Conservation (phyloP, 805 yeast genomes). For the Tetrapisispora arboricola region DNA sequence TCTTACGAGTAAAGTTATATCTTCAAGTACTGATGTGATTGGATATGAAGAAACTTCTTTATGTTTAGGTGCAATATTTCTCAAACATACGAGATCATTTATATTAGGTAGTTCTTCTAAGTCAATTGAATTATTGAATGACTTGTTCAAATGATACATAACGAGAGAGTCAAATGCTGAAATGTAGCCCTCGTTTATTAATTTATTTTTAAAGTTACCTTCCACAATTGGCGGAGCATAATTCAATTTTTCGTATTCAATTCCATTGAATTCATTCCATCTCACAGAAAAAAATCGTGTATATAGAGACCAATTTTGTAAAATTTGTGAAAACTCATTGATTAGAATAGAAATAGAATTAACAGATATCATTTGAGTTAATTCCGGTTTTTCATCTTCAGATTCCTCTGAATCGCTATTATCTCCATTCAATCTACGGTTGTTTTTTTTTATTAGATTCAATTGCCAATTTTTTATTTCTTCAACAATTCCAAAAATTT, state of each 20-base stretch:
- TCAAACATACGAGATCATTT: conserved; percentile 23
- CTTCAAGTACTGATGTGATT: conserved; percentile 79
- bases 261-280: conserved; percentile 41
- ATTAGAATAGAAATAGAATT: conserved; percentile 29
- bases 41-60: conserved; percentile 35
- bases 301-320: conserved; percentile 81
- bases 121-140: conserved; percentile 71
- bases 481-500: conserved; percentile 43
- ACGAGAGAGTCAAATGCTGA: conserved; percentile 54
- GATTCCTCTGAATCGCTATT: conserved; percentile 17
- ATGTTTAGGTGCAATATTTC: conserved; percentile 12
- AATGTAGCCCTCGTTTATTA: conserved; percentile 35
- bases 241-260: conserved; percentile 4
- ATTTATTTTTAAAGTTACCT: conserved; percentile 21
- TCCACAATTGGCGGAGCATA: conserved; percentile 20
- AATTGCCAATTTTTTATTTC: conserved; percentile 28
- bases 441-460: conserved; percentile 2
- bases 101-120: conserved; percentile 69
- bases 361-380: conserved; percentile 12
- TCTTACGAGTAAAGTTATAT: conserved; percentile 63
- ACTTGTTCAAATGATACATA: conserved; percentile 59
- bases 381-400: conserved; percentile 25
- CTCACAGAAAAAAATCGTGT: conserved; percentile 59
- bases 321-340: conserved; percentile 61
- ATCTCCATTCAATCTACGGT: conserved; percentile 4